These are phyloP conservation scores for Centaurea solstitialis DNA, from an alignment of 129 eudicot genomes.

Conservation along the genomic window DNA sequence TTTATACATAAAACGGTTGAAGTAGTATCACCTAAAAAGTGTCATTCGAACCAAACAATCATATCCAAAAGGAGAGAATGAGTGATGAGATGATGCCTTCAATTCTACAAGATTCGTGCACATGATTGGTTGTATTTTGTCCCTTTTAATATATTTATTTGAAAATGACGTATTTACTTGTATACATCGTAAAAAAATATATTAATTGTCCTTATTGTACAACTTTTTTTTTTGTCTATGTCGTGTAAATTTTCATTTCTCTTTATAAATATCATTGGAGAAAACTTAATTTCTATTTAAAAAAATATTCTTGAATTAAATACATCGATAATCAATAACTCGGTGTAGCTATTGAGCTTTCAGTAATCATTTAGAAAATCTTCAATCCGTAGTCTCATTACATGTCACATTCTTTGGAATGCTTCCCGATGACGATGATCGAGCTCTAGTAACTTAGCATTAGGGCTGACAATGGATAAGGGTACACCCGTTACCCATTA, in stretches of 20 bases:
- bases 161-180: not conserved
- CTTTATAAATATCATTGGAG: too few species aligned
- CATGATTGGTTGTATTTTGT: slow-evolving; percentile 14
- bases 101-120: not conserved
- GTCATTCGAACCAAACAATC: slow-evolving; percentile 7
- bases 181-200: not conserved
- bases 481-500: too few species aligned
- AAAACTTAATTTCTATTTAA: too few species aligned
- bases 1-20: not conserved
- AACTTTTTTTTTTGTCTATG: not conserved
- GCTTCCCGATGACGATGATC: too few species aligned
- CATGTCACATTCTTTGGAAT: too few species aligned
- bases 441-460: too few species aligned
- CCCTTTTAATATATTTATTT: not conserved
- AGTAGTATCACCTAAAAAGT: not conserved
- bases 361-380: too few species aligned
- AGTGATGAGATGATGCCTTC: not conserved
- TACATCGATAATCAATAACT: too few species aligned
- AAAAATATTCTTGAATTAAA: too few species aligned
- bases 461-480: too few species aligned
- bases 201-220: not conserved
- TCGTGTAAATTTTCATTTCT: not conserved
- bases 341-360: too few species aligned
- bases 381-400: too few species aligned
- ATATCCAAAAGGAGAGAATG: slow-evolving; percentile 1